Conservation (phyloP, 306 rosid genomes). For the Pyrus pyrifolia region DNA sequence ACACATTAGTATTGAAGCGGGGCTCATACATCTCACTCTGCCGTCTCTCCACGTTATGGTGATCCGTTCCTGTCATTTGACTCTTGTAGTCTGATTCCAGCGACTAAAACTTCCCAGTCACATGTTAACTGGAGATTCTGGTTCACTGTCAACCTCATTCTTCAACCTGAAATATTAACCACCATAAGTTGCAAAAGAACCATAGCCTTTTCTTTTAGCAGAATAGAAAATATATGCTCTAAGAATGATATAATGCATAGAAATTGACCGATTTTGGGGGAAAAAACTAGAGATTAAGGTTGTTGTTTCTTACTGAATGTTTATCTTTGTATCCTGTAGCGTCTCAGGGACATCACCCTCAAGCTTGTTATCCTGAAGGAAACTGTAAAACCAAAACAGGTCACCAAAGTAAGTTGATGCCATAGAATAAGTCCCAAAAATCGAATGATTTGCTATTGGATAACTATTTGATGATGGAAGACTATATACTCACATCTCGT, state of each 20-base stretch:
- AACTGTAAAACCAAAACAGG: constrained; percentile 23
- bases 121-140: background rate
- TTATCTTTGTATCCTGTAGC: constrained; percentile 11
- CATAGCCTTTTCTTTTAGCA: background rate
- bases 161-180: background rate
- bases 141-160: background rate
- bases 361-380: constrained; percentile 32
- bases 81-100: background rate
- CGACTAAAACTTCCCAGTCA: background rate
- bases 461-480: no score
- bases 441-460: no score
- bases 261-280: background rate
- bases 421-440: no score
- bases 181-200: background rate
- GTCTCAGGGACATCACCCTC: constrained; percentile 18
- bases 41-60: background rate
- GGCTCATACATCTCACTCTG: constrained; percentile 11
- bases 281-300: background rate
- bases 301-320: constrained; percentile 35
- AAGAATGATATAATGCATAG: background rate
- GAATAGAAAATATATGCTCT: background rate
- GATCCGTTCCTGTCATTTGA: constrained; percentile 7
- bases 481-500: constrained; percentile 52
- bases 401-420: background rate
- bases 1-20: constrained; percentile 8